These are phyloP conservation scores for Chlamydomonas eustigma DNA, from an alignment of 139 green algal species.

Conservation along the genomic window DNA sequence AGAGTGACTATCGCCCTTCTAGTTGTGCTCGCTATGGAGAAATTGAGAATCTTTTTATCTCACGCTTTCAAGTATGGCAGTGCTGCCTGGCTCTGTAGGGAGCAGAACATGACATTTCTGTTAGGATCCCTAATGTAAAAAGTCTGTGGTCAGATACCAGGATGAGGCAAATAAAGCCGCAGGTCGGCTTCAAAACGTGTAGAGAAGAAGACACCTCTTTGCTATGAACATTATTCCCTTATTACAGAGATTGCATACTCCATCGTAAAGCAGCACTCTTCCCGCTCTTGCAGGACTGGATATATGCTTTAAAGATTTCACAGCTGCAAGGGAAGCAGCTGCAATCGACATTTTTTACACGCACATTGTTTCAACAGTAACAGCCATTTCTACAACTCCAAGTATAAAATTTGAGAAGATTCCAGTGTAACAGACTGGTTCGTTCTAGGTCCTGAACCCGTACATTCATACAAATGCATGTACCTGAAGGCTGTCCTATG, in stretches of 20 bases:
- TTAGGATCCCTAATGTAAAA: not conserved
- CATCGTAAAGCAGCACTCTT: not conserved
- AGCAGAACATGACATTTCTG: slow-evolving; percentile 8
- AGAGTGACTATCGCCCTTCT: too few species aligned
- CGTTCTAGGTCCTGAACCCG: too few species aligned
- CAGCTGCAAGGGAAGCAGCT: not conserved
- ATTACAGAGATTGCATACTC: slow-evolving; percentile 14
- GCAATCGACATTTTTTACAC: not conserved
- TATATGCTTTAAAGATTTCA: not conserved
- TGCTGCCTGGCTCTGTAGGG: slow-evolving; percentile 7
- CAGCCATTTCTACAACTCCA: too few species aligned
- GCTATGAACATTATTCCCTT: not conserved
- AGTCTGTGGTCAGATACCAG: not conserved
- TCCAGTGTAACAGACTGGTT: too few species aligned
- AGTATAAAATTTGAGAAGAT: too few species aligned
- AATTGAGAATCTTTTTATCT: not conserved
- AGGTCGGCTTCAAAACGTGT: too few species aligned
- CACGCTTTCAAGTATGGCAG: slow-evolving; percentile 13
- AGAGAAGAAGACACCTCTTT: not conserved
- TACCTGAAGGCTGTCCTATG: too few species aligned
- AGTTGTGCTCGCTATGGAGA: not conserved
- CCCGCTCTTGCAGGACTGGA: not conserved
- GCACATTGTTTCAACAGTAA: too few species aligned
- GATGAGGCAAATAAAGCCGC: not conserved
- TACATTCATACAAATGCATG: too few species aligned